phyloP scores from a whole-genome alignment of 257 asterid genomes.

The Vinca minor region DNA sequence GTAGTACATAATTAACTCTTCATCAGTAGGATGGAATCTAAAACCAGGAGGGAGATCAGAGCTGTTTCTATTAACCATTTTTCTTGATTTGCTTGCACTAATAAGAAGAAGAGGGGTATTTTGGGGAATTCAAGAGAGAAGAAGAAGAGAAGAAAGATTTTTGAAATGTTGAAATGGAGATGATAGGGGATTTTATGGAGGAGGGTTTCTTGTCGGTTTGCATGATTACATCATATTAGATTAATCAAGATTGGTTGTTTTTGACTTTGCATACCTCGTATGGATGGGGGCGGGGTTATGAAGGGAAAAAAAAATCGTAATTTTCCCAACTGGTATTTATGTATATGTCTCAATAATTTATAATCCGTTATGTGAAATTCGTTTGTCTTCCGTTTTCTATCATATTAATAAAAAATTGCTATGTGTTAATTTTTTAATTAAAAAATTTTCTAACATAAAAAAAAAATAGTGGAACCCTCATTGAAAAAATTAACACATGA shows the following conservation, averaged over 20 bases:
- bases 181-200: conserved; percentile 17
- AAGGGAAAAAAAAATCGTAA: too few species aligned
- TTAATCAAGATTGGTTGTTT: conserved; percentile 22
- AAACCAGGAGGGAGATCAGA: conserved; percentile 96
- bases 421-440: too few species aligned
- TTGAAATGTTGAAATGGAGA: conserved; percentile 24
- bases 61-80: conserved; percentile 51
- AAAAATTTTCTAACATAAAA: too few species aligned
- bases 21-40: conserved; percentile 87
- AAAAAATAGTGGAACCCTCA: too few species aligned
- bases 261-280: conserved; percentile 29
- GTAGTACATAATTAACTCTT: conserved; percentile 64
- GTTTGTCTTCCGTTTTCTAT: too few species aligned
- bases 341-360: too few species aligned
- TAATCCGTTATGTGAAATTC: too few species aligned
- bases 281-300: too few species aligned
- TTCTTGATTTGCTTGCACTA: too few species aligned
- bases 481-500: too few species aligned
- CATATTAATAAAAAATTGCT: too few species aligned
- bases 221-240: conserved; percentile 21
- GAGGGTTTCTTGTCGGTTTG: conserved; percentile 32
- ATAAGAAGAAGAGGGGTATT: background rate
- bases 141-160: conserved; percentile 10
- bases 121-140: conserved; percentile 1
- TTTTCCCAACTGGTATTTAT: too few species aligned